Percentiles rank a stretch among this genome's conserved stretches.
phyloP scores from a whole-genome alignment of 176 grass and related monocot genomes.

The Tuctoria greenei region DNA sequence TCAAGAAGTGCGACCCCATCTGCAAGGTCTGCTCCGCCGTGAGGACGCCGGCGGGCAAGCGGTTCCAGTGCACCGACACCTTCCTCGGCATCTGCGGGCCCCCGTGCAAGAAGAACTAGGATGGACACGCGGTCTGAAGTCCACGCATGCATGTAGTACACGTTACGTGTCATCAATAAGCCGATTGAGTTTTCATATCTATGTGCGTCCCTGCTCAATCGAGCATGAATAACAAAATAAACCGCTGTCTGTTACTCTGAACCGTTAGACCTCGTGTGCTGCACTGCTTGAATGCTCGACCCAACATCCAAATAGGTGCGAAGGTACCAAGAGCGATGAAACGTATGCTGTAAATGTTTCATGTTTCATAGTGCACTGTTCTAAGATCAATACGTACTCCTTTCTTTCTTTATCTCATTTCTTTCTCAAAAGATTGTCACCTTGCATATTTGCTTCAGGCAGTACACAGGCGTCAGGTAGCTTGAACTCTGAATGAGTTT shows the following conservation, averaged over 20 bases:
- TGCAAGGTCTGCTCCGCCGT: slow-evolving; percentile 13
- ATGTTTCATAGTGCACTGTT: background rate
- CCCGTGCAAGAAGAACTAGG: slow-evolving; percentile 4
- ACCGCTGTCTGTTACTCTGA: no score
- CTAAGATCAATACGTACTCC: background rate
- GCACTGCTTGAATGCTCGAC: background rate
- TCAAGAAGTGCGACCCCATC: slow-evolving; percentile 24
- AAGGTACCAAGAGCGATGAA: background rate
- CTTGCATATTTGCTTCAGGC: slow-evolving; percentile 29
- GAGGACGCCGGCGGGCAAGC: background rate
- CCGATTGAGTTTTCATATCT: background rate
- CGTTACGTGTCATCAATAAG: background rate
- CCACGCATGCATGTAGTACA: background rate
- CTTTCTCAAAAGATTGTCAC: no score
- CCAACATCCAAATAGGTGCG: background rate
- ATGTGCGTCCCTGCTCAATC: background rate
- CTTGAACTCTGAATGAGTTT: slow-evolving; percentile 35
- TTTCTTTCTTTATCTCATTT: no score
- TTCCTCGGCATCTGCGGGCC: slow-evolving; percentile 38
- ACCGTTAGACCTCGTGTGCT: background rate
- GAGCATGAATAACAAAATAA: background rate
- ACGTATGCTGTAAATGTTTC: background rate
- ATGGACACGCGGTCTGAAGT: background rate
- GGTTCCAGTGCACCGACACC: slow-evolving; percentile 36
- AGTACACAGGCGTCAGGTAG: slow-evolving; percentile 42